phyloP scores from a whole-genome alignment of 208 protist genomes.

The Histomonas meleagridis region DNA sequence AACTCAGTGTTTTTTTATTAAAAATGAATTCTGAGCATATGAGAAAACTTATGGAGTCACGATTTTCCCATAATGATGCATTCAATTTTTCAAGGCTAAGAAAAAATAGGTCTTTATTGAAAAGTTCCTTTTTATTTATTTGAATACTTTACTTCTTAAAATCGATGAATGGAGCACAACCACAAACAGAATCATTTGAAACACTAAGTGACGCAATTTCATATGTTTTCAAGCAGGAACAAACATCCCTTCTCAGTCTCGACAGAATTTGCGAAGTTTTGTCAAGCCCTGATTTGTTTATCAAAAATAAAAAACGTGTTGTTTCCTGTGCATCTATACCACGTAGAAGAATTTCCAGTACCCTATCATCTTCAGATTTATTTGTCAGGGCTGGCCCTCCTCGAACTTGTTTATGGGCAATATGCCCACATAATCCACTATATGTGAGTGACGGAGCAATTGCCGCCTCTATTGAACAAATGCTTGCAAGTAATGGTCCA shows the following conservation, averaged over 20 bases:
- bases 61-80: no score
- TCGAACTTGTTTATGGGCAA: conserved; percentile 11
- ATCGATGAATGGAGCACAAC: no score
- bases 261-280: conserved; percentile 25
- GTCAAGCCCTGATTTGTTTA: neutral
- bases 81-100: no score
- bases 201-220: neutral
- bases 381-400: conserved; percentile 9
- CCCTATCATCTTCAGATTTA: neutral
- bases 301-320: neutral
- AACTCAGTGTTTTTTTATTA: no score
- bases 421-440: neutral
- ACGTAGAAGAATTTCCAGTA: neutral
- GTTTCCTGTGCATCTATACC: neutral
- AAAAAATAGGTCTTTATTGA: no score
- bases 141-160: no score
- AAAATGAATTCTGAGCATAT: no score
- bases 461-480: conserved; percentile 4
- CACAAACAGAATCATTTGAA: no score
- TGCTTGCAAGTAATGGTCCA: conserved; percentile 10
- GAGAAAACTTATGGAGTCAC: no score
- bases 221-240: conserved; percentile 10
- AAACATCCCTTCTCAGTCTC: neutral
- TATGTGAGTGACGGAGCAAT: neutral
- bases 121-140: no score